phyloP scores from a whole-genome alignment of 805 yeast species.

The Sugiyamaella qingdaonensis region DNA sequence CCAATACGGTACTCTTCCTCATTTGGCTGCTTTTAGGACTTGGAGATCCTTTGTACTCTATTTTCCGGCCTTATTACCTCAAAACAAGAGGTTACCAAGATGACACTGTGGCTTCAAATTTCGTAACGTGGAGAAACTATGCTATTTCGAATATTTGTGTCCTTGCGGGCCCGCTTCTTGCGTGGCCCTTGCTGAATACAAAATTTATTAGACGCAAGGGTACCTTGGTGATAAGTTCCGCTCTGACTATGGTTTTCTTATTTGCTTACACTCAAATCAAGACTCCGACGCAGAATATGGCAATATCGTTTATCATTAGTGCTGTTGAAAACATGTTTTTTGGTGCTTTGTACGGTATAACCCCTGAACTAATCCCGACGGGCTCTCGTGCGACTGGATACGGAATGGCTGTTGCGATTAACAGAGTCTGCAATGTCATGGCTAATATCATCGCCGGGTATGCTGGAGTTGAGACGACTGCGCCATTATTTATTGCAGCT shows the following conservation, averaged over 20 bases:
- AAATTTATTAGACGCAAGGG: conserved; percentile 50
- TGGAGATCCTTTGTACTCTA: conserved; percentile 52
- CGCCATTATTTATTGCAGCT: conserved; percentile 46
- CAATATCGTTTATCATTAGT: conserved; percentile 34
- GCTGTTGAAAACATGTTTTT: conserved; percentile 26
- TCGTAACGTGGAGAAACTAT: conserved; percentile 24
- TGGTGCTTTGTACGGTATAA: conserved; percentile 46
- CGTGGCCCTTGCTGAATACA: conserved; percentile 26
- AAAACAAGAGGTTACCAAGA: conserved; percentile 44
- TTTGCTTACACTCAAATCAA: conserved; percentile 61
- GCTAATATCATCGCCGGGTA: conserved; percentile 43
- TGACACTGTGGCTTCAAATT: conserved; percentile 21
- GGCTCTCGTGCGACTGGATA: conserved; percentile 40
- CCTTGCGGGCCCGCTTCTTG: conserved; percentile 50
- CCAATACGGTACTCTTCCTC: conserved; percentile 42
- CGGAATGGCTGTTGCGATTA: conserved; percentile 43
- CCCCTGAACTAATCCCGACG: conserved; percentile 44
- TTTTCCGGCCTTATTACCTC: conserved; percentile 50
- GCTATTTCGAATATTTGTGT: conserved; percentile 43
- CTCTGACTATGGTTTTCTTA: conserved; percentile 52
- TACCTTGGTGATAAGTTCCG: conserved; percentile 47
- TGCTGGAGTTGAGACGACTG: conserved; percentile 42
- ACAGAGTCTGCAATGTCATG: conserved; percentile 42
- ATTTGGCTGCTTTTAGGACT: conserved; percentile 57
- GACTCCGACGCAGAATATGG: conserved; percentile 50